Evolutionary conservation across 2,329 filamentous ascomycete species (phyloP), one percentile per base, ranked within the genome.

Genomic region (Diaporthe ampelina): DNA sequence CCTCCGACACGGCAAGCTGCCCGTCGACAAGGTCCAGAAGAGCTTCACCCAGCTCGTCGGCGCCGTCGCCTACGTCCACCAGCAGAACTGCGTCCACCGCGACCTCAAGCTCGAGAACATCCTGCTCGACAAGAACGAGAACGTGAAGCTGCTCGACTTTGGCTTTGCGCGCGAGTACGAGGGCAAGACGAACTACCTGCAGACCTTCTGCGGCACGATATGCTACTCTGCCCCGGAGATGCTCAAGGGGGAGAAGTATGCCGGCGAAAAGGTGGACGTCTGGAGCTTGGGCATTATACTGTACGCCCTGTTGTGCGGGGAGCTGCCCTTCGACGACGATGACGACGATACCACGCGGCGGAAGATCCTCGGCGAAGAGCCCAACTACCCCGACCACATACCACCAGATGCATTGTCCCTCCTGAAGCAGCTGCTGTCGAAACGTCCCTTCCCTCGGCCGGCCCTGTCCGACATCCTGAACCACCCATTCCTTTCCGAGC

Each of bases 181-280:
- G 83, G 96, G 96, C 75, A 95, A 97, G 79, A 91, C 94, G 40
- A 98, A 95, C 82, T 96, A 98, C 80, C 86, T 99, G 72, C 96
- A 98, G 83, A 99, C 97, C 1, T 99, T 98, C 84, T 99, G 97
- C 82, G 97, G 97, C 7, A 99, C 97, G 0, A 93, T 99, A 76
- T 98, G 96, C 85, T 99, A 99, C 84, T 98, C 95, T 72, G 97
- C 97, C 3, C 97, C 97, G 2, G 97, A 99, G 84, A 99, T 99
- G 97, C 88, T 99, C 54, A 98, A 97, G 83, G 97, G 95, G 52
- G 97, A 99, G 83, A 98, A 97, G 83, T 99, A 99, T 81, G 97
- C 95, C 0, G 96, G 95, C 35, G 95, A 98, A 85, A 98, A 98
- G 85, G 96, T 99, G 65, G 97, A 99, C 80, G 95, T 99, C 6